Evolutionary conservation across 2,329 filamentous ascomycete genomes (phyloP).

Genomic region (Epichloe sp.): DNA sequence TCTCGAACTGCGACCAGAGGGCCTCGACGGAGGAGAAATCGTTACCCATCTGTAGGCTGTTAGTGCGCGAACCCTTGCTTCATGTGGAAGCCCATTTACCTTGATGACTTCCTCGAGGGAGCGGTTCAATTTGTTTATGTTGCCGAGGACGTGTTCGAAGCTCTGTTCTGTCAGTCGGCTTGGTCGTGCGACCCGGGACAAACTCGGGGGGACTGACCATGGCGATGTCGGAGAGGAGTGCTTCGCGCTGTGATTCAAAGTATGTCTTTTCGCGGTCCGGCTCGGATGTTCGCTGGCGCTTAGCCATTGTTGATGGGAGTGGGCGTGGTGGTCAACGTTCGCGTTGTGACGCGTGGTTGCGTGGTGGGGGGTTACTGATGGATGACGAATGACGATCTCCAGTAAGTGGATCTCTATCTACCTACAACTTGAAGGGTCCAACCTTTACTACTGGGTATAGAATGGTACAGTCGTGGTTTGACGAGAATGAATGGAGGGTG

Average conservation of each 20-base stretch:
- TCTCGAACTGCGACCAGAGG: conserved; percentile 94
- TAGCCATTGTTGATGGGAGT: conserved; percentile 2
- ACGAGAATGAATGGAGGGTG: not conserved
- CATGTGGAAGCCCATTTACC: conserved; percentile 35
- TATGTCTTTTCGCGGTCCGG: conserved; percentile 38
- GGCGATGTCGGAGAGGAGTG: conserved; percentile 59
- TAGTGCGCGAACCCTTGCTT: not conserved
- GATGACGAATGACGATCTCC: too few species aligned
- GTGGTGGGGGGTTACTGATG: not conserved
- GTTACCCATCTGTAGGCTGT: conserved; percentile 58
- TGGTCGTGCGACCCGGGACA: not conserved
- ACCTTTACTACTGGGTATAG: too few species aligned
- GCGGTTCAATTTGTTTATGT: conserved; percentile 90
- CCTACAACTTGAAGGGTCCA: too few species aligned
- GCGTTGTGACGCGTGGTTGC: not conserved
- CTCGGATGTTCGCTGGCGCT: conserved; percentile 10
- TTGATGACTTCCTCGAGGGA: conserved; percentile 83
- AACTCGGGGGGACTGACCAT: conserved; percentile 32
- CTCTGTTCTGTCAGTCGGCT: conserved; percentile 27
- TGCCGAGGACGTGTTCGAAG: conserved; percentile 85
- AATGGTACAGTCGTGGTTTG: too few species aligned
- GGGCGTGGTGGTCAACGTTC: too few species aligned
- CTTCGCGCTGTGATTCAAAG: conserved; percentile 65
- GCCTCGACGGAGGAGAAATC: conserved; percentile 96
- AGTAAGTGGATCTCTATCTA: too few species aligned